Evolutionary conservation across 208 protist species (phyloP).

Genomic region (Endotrypanum monterogeii): DNA sequence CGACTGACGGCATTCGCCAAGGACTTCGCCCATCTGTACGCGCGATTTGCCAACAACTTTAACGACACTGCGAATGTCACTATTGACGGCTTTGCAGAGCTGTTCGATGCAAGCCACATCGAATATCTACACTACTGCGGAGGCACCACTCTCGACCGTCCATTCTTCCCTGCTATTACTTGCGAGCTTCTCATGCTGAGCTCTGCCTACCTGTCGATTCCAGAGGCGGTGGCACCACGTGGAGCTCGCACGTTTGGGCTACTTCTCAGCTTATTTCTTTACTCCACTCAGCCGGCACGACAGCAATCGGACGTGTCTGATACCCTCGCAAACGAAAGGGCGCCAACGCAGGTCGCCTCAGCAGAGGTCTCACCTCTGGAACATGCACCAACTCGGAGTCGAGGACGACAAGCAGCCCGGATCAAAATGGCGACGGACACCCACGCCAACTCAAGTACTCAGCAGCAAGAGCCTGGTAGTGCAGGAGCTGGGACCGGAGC

Average conservation of each 20-base stretch:
- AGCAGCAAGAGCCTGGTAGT: neutral
- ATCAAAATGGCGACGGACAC: neutral
- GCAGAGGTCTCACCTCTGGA: neutral
- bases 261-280: conserved; percentile 61
- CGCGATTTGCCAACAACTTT: conserved; percentile 33
- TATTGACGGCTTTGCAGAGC: conserved; percentile 45
- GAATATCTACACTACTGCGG: conserved; percentile 83
- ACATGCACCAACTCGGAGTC: neutral
- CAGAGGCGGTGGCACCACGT: conserved; percentile 31
- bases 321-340: neutral
- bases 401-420: neutral
- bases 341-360: neutral
- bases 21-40: conserved; percentile 63
- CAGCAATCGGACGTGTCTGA: neutral
- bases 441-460: neutral
- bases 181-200: conserved; percentile 63
- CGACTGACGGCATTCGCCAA: conserved; percentile 46
- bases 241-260: conserved; percentile 63
- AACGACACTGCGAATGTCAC: conserved; percentile 24
- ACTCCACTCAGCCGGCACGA: conserved; percentile 57
- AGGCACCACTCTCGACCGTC: conserved; percentile 36
- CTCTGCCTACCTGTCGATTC: conserved; percentile 65
- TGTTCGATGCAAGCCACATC: conserved; percentile 53
- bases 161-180: conserved; percentile 48
- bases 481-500: neutral